Evolutionary conservation across 2,329 filamentous ascomycete genomes (phyloP).

Genomic region (Talaromyces atroroseus): DNA sequence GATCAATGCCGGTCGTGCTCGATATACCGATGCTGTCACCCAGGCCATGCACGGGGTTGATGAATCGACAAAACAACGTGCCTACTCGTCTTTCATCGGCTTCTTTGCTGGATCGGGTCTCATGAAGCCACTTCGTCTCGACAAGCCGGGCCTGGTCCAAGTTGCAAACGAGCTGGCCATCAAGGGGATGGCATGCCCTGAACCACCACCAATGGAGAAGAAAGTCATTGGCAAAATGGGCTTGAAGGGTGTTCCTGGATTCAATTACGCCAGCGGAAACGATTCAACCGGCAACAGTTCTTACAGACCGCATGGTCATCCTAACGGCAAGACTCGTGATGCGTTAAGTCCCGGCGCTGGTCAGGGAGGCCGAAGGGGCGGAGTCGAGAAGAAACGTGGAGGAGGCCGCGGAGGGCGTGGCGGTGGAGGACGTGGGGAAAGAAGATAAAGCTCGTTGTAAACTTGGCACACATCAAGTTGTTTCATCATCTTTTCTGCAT

Average conservation of each 20-base stretch:
- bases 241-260: constrained; percentile 19
- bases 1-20: background rate
- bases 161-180: constrained; percentile 35
- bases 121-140: constrained; percentile 27
- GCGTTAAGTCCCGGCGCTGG: background rate
- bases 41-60: background rate
- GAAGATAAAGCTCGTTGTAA: background rate
- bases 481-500: background rate
- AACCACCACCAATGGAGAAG: constrained; percentile 34
- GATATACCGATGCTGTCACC: background rate
- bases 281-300: background rate
- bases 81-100: background rate
- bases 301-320: background rate
- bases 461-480: background rate
- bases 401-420: background rate
- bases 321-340: background rate
- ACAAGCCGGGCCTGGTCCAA: constrained; percentile 29
- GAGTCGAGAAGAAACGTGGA: background rate
- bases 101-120: constrained; percentile 19
- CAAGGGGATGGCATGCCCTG: constrained; percentile 32
- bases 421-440: background rate
- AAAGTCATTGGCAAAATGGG: constrained; percentile 37
- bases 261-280: background rate
- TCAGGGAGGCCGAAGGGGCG: background rate
- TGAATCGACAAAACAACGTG: background rate